phyloP scores from a whole-genome alignment of 1,284 basidiomycete species.

The Ustilago trichophora region DNA sequence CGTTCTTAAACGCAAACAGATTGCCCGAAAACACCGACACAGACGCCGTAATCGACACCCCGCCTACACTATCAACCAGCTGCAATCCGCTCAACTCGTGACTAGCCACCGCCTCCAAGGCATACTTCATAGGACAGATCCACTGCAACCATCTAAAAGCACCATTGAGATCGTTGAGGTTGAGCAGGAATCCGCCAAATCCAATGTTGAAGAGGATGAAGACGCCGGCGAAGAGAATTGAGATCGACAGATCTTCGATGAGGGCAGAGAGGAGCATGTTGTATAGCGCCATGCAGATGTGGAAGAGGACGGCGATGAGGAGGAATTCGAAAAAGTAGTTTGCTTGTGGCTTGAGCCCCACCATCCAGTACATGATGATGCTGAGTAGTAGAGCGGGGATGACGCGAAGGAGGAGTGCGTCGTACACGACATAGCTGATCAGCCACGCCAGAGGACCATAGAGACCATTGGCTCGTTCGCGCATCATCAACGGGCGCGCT shows the following conservation, averaged over 20 bases:
- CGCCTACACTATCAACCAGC: conserved; percentile 42
- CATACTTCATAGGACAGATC: conserved; percentile 54
- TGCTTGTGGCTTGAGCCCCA: conserved; percentile 44
- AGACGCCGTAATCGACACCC: conserved; percentile 22
- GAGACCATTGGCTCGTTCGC: conserved; percentile 54
- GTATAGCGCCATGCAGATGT: conserved; percentile 44
- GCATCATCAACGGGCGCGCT: conserved; percentile 50
- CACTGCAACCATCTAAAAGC: conserved; percentile 56
- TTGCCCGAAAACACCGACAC: conserved; percentile 45
- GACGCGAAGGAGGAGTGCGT: conserved; percentile 44
- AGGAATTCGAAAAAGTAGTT: conserved; percentile 54
- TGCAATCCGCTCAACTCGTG: conserved; percentile 47
- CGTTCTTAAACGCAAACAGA: conserved; percentile 47
- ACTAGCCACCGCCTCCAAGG: conserved; percentile 53
- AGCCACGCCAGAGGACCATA: conserved; percentile 52
- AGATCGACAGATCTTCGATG: conserved; percentile 44
- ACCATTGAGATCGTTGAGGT: conserved; percentile 38
- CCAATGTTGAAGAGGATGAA: conserved; percentile 57
- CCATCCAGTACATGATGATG: conserved; percentile 54
- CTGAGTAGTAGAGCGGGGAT: conserved; percentile 39
- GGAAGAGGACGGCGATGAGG: conserved; percentile 52
- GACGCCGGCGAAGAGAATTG: conserved; percentile 44
- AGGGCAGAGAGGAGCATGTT: conserved; percentile 50
- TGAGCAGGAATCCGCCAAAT: conserved; percentile 57
- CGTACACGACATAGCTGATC: conserved; percentile 47